These are phyloP conservation scores for Aspergillus ellipticus DNA, from an alignment of 495 filamentous ascomycete species.

Conservation along the genomic window DNA sequence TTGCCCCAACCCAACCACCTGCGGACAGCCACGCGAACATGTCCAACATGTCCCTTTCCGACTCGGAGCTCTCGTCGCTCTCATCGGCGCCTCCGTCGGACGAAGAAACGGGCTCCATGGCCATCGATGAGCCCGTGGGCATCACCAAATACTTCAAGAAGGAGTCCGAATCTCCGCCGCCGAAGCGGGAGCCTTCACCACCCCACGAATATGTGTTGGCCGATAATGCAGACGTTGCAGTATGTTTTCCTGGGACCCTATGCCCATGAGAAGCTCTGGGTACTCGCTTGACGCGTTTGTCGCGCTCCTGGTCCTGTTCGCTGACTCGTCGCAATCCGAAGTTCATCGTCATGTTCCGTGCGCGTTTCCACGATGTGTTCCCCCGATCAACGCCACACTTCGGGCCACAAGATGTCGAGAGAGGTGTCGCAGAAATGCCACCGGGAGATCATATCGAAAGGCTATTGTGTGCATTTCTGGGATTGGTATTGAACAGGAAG, in stretches of 20 bases:
- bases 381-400: constrained; percentile 81
- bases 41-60: constrained; percentile 48
- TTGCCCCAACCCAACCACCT: constrained; percentile 24
- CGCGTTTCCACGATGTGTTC: constrained; percentile 85
- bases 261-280: neutral
- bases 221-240: constrained; percentile 84
- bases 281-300: constrained; percentile 32
- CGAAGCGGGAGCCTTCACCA: constrained; percentile 75
- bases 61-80: constrained; percentile 55
- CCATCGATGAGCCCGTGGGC: constrained; percentile 39
- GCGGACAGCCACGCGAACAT: constrained; percentile 19
- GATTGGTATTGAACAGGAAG: constrained; percentile 89
- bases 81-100: constrained; percentile 56
- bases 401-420: constrained; percentile 92
- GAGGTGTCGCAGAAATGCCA: constrained; percentile 68
- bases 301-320: constrained; percentile 28
- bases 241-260: constrained; percentile 47
- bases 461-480: constrained; percentile 82
- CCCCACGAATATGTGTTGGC: constrained; percentile 84
- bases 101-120: constrained; percentile 46
- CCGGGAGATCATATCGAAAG: constrained; percentile 84
- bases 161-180: constrained; percentile 59
- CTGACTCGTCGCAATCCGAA: constrained; percentile 46
- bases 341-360: constrained; percentile 98
- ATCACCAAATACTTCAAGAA: constrained; percentile 49